A percentile compares a stretch with the other conserved stretches of the same genome.
Evolutionary conservation across 202 grass and related monocot species (phyloP).

Genomic region (Eragrostis tef): DNA sequence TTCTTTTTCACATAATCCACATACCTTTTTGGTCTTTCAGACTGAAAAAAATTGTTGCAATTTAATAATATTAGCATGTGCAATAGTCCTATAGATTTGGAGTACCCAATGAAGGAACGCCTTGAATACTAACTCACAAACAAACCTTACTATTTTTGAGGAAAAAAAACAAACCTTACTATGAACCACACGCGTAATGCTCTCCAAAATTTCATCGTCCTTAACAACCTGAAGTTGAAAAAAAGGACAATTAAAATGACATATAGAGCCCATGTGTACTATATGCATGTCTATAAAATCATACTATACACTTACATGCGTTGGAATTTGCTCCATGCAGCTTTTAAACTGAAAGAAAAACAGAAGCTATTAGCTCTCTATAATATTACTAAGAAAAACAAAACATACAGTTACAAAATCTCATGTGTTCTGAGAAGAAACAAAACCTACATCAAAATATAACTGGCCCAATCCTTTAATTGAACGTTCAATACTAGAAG

Average conservation of each 20-base stretch:
- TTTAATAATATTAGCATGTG: no score
- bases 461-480: background rate
- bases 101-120: background rate
- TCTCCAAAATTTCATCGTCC: background rate
- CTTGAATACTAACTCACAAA: background rate
- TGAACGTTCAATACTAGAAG: background rate
- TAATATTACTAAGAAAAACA: background rate
- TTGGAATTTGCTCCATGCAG: background rate
- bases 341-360: background rate
- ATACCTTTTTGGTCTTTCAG: background rate
- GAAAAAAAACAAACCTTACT: background rate
- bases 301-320: background rate
- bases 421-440: background rate
- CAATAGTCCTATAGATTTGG: background rate
- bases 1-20: slow-evolving; percentile 30
- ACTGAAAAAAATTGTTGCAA: background rate
- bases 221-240: background rate
- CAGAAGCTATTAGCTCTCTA: background rate
- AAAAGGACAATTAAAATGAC: background rate
- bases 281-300: background rate
- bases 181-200: background rate
- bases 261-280: background rate
- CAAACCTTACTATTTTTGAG: background rate
- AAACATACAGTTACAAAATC: background rate
- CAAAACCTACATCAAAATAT: background rate